Evolutionary conservation across 2,329 filamentous ascomycete genomes (phyloP).

Genomic region (Hypoxylon sp.): DNA sequence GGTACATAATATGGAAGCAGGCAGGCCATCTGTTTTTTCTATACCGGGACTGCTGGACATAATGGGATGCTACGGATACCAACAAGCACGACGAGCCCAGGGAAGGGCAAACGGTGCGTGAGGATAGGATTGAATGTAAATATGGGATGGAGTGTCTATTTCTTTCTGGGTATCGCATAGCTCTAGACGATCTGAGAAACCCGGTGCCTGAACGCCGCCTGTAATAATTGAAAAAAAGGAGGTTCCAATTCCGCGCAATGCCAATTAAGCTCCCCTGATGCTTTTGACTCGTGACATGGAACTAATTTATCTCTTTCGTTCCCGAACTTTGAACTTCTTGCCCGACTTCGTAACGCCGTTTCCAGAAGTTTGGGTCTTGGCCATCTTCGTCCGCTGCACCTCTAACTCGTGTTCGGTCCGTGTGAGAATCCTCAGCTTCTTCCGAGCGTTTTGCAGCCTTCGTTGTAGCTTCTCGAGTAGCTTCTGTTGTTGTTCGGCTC

Average conservation of each 20-base stretch:
- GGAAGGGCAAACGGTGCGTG: constrained; percentile 17
- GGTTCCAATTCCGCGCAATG: constrained; percentile 6
- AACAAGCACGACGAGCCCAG: constrained; percentile 18
- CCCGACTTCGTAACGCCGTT: constrained; percentile 72
- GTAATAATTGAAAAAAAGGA: constrained; percentile 33
- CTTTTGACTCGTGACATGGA: not conserved
- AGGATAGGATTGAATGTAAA: constrained; percentile 29
- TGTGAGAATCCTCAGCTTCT: constrained; percentile 69
- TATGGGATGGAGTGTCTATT: constrained; percentile 35
- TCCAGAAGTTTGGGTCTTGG: constrained; percentile 71
- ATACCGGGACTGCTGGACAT: constrained; percentile 35
- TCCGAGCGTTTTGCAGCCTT: constrained; percentile 65
- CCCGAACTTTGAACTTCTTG: constrained; percentile 73
- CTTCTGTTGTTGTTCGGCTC: constrained; percentile 59
- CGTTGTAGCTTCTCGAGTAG: constrained; percentile 62
- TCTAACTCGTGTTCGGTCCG: constrained; percentile 71
- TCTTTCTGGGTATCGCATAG: constrained; percentile 45
- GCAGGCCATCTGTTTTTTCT: constrained; percentile 39
- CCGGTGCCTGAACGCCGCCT: constrained; percentile 41
- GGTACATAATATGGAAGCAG: constrained; percentile 42
- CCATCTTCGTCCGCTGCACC: constrained; percentile 73
- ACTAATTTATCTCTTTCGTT: constrained; percentile 69
- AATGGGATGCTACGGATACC: constrained; percentile 33
- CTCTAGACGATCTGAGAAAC: constrained; percentile 41
- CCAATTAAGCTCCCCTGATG: not conserved